A percentile compares a stretch with the other conserved stretches of the same genome.
These are phyloP conservation scores for Talaromyces thailandensis DNA, from an alignment of 495 filamentous ascomycete genomes.

Conservation along the genomic window DNA sequence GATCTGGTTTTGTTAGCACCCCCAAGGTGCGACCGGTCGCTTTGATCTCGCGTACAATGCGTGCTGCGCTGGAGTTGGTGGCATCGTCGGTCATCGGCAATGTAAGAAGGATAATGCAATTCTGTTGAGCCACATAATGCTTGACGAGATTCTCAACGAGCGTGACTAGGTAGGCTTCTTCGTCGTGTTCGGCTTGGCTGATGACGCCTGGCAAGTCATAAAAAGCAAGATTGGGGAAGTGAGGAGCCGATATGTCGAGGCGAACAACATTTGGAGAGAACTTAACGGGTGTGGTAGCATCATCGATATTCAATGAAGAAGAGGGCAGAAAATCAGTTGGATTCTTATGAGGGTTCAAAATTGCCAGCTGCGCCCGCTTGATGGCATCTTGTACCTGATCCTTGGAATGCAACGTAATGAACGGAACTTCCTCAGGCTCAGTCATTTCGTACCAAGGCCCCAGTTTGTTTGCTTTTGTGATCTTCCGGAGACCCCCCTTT, in stretches of 20 bases:
- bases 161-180: constrained; percentile 54
- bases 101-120: constrained; percentile 66
- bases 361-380: constrained; percentile 62
- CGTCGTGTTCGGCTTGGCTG: constrained; percentile 47
- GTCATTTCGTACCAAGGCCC: constrained; percentile 32
- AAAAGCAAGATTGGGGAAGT: constrained; percentile 62
- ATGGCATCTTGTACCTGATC: constrained; percentile 49
- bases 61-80: constrained; percentile 59
- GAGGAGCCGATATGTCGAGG: constrained; percentile 61
- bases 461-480: constrained; percentile 19
- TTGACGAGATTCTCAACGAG: constrained; percentile 61
- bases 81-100: constrained; percentile 67
- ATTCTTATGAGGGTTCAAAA: constrained; percentile 47
- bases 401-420: constrained; percentile 29
- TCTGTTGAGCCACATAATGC: constrained; percentile 53
- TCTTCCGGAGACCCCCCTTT: constrained; percentile 16
- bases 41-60: constrained; percentile 47
- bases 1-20: constrained; percentile 75
- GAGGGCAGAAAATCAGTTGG: constrained; percentile 41
- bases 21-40: constrained; percentile 59
- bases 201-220: constrained; percentile 79
- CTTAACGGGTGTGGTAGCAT: constrained; percentile 39
- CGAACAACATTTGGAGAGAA: constrained; percentile 74
- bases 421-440: constrained; percentile 29
- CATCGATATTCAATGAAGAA: constrained; percentile 8